Evolutionary conservation across 805 yeast genomes (phyloP), one percentile per base, ranked within the genome.

Genomic region (Starmera amethionina): DNA sequence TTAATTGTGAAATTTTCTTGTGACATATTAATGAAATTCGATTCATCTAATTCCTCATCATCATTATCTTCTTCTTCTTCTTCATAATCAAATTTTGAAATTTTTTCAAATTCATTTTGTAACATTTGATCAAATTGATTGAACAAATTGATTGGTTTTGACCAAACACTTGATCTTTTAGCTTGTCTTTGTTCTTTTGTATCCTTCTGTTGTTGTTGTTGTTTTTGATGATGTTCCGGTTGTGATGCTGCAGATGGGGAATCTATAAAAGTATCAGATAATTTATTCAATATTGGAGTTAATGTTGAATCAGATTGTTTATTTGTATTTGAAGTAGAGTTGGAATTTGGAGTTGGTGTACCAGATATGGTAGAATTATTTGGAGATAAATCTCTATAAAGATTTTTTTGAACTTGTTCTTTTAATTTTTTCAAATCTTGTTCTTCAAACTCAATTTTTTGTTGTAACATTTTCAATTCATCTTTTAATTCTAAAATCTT

Each of bases 41-140:
- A 14, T 30, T 10, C 12, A 13, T 25, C 27, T 22, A 22, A 8
- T 22, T 22, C 27, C 2, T 22, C 36, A 11, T 41, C 37, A 19
- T 40, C 49, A 10, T 47, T n/a, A n/a, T n/a, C n/a, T n/a, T n/a
- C n/a, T n/a, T n/a, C n/a, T n/a, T n/a, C 27, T 7, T 22, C 27
- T 7, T 46, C 45, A 10, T 52, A 43, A 29, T 56, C 63, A 46
- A 67, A 58, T 15, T 63, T 51, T 34, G 69, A 62, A 19, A 71
- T 59, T 45, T 70, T 75, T 47, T 80, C 88, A 42, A 82, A 64
- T 54, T 81, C 88, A 42, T 68, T 72, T 51, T 77, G 85, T 29
- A 82, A 62, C 57, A 79, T 64, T 40, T 72, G 75, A 54, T 82
- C 90, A 51, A 82, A 71, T 45, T 78, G 85, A 48, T 78, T 85